These are phyloP conservation scores for Trifolium fragiferum DNA, from an alignment of 306 rosid genomes.

Conservation along the genomic window DNA sequence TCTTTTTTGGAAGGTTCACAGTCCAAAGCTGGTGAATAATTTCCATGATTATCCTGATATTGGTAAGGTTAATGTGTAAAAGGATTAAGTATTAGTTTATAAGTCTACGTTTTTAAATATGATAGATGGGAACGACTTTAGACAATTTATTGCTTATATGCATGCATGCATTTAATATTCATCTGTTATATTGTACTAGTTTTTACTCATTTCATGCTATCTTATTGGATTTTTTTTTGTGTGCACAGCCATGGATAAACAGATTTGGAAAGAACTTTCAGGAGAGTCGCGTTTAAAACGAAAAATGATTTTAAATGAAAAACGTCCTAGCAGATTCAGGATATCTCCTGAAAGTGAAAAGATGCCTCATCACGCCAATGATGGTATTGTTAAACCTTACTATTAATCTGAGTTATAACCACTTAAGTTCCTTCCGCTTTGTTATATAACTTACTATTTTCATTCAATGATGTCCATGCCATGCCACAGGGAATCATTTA, in stretches of 20 bases:
- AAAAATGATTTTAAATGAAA: conserved; percentile 11
- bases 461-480: background rate
- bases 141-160: conserved; percentile 8
- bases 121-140: background rate
- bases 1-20: background rate
- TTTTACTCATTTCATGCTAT: background rate
- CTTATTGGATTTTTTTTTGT: background rate
- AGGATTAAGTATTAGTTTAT: conserved; percentile 9
- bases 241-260: conserved; percentile 12
- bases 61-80: conserved; percentile 46
- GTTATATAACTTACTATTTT: background rate
- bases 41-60: conserved; percentile 81
- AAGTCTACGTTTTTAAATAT: background rate
- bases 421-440: background rate
- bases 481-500: conserved; percentile 15
- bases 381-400: conserved; percentile 4
- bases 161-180: background rate
- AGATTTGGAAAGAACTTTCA: background rate
- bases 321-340: background rate
- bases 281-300: conserved; percentile 2
- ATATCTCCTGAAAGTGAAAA: background rate
- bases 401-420: conserved; percentile 17
- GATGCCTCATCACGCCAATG: background rate
- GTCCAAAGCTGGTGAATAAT: conserved; percentile 68
- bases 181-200: background rate